Conservation (phyloP, 441 rosid species). For the Pelargonium fulgidum region DNA sequence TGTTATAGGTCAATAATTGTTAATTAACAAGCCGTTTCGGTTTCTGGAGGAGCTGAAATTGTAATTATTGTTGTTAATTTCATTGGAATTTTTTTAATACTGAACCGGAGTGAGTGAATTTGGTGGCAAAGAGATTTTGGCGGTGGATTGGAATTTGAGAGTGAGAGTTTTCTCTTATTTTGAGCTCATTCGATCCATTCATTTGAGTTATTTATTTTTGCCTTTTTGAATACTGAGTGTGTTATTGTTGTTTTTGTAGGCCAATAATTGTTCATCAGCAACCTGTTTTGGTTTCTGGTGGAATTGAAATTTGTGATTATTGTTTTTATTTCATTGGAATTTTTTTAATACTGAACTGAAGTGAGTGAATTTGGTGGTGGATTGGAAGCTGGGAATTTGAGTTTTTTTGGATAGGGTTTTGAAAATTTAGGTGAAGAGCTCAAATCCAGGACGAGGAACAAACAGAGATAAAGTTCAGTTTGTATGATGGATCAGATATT, state of each 20-base stretch:
- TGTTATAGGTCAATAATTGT: neutral
- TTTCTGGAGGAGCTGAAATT: too few species aligned
- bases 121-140: too few species aligned
- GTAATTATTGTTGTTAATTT: too few species aligned
- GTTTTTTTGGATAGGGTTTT: neutral
- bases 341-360: neutral
- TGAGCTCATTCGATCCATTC: neutral
- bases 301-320: neutral
- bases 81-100: too few species aligned
- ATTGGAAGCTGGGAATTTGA: neutral
- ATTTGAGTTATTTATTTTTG: neutral
- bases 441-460: conserved; percentile 75
- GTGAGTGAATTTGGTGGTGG: neutral
- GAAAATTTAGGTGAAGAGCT: conserved; percentile 21
- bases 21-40: too few species aligned
- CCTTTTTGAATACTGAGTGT: neutral
- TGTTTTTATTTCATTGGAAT: neutral
- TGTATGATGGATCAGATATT: conserved; percentile 80
- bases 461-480: conserved; percentile 68
- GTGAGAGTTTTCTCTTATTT: neutral
- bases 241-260: neutral
- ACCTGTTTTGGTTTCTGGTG: neutral
- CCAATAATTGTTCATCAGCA: neutral
- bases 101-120: too few species aligned
- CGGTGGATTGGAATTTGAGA: too few species aligned